phyloP scores from a whole-genome alignment of 768 basidiomycete genomes.

The Boletus coccyginus region DNA sequence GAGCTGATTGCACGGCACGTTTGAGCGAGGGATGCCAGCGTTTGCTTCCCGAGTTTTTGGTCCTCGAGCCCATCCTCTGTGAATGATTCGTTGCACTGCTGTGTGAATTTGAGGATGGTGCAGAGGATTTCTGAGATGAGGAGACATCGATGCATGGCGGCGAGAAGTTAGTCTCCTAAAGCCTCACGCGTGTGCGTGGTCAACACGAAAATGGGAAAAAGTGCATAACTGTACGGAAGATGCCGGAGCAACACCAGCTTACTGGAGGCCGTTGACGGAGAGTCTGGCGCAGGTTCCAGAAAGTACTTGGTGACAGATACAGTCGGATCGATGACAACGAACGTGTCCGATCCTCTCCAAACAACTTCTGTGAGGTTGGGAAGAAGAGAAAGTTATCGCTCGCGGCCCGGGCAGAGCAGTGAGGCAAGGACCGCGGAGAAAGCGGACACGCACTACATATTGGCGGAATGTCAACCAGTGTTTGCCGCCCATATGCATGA shows the following conservation, averaged over 20 bases:
- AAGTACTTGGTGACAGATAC: constrained; percentile 14
- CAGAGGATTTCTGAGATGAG: neutral
- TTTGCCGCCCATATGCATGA: constrained; percentile 7
- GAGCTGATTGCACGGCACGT: neutral
- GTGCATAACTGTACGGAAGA: too few species aligned
- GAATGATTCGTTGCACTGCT: neutral
- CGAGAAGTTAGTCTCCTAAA: neutral
- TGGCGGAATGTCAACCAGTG: constrained; percentile 16
- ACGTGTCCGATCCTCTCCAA: constrained; percentile 3
- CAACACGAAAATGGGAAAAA: too few species aligned
- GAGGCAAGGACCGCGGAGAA: constrained; percentile 8
- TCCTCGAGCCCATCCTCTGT: neutral
- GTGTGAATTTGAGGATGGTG: neutral
- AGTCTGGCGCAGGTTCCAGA: too few species aligned
- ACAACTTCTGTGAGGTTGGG: constrained; percentile 15
- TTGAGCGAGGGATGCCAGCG: neutral
- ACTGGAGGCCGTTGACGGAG: too few species aligned
- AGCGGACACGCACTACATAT: constrained; percentile 16
- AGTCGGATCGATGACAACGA: neutral
- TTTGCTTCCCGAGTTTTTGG: neutral
- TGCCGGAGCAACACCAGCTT: too few species aligned
- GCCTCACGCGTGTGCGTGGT: too few species aligned
- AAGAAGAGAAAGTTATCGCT: constrained; percentile 6
- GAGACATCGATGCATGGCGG: neutral
- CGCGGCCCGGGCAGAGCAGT: neutral